phyloP scores from a whole-genome alignment of 257 asterid genomes.

The Salvia hispanica region DNA sequence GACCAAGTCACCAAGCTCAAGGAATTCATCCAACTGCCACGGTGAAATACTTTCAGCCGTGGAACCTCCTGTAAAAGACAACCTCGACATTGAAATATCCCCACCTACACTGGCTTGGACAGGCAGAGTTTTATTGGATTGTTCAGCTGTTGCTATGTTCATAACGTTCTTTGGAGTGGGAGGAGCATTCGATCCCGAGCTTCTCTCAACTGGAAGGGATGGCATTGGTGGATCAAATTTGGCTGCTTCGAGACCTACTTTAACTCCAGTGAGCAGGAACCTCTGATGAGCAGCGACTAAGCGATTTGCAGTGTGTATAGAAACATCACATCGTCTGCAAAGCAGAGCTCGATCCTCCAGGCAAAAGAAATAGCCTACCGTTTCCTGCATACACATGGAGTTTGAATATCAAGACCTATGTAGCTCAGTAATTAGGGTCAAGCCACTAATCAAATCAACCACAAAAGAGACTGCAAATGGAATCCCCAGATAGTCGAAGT shows the following conservation, averaged over 20 bases:
- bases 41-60: slow-evolving; percentile 56
- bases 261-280: slow-evolving; percentile 86
- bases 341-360: slow-evolving; percentile 93
- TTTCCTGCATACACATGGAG: slow-evolving; percentile 58
- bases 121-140: slow-evolving; percentile 32
- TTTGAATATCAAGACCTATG: too few species aligned
- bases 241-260: slow-evolving; percentile 60
- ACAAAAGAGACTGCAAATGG: too few species aligned
- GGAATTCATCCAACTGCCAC: slow-evolving; percentile 82
- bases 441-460: too few species aligned
- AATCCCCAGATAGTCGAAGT: too few species aligned
- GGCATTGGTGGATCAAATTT: too few species aligned
- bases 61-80: slow-evolving; percentile 59
- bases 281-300: slow-evolving; percentile 75
- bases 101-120: slow-evolving; percentile 38
- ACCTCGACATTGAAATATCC: slow-evolving; percentile 42
- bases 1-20: slow-evolving; percentile 61
- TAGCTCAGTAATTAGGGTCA: too few species aligned
- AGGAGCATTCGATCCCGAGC: too few species aligned
- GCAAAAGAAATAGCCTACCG: slow-evolving; percentile 89
- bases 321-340: slow-evolving; percentile 85
- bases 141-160: too few species aligned
- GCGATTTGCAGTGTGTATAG: slow-evolving; percentile 68
- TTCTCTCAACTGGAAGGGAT: too few species aligned
- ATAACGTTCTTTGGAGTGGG: too few species aligned